Evolutionary conservation across 1,139 yeast genomes (phyloP).

Genomic region (Candida dubliniensis): DNA sequence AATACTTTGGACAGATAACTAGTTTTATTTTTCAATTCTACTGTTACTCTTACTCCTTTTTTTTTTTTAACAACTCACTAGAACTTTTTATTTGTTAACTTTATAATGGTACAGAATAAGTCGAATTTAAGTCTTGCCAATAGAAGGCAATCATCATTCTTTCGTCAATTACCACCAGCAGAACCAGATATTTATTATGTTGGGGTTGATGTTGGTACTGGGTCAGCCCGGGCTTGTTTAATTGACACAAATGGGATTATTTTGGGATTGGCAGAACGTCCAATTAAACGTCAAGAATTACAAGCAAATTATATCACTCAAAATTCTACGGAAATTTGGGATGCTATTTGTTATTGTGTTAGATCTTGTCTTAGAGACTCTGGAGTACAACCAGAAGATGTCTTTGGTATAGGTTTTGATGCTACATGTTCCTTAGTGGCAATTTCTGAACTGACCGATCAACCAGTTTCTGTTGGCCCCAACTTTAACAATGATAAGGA

Average conservation of each 20-base stretch:
- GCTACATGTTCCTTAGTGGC: conserved; percentile 96
- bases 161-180: conserved; percentile 41
- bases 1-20: background rate
- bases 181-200: conserved; percentile 64
- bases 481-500: conserved; percentile 71
- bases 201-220: conserved; percentile 98
- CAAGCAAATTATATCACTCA: conserved; percentile 76
- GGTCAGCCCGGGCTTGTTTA: conserved; percentile 92
- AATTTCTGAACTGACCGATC: conserved; percentile 60
- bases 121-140: conserved; percentile 40
- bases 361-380: conserved; percentile 71
- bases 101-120: conserved; percentile 13
- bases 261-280: conserved; percentile 75
- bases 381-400: conserved; percentile 62
- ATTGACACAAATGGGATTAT: conserved; percentile 84
- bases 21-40: background rate
- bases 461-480: conserved; percentile 90
- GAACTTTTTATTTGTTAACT: background rate
- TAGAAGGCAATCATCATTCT: conserved; percentile 37
- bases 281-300: conserved; percentile 73
- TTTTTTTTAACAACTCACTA: background rate
- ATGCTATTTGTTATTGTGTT: conserved; percentile 80
- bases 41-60: no score
- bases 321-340: conserved; percentile 92
- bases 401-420: conserved; percentile 91